Evolutionary conservation across 768 basidiomycete species (phyloP).

Genomic region (Termitomyces sp.): DNA sequence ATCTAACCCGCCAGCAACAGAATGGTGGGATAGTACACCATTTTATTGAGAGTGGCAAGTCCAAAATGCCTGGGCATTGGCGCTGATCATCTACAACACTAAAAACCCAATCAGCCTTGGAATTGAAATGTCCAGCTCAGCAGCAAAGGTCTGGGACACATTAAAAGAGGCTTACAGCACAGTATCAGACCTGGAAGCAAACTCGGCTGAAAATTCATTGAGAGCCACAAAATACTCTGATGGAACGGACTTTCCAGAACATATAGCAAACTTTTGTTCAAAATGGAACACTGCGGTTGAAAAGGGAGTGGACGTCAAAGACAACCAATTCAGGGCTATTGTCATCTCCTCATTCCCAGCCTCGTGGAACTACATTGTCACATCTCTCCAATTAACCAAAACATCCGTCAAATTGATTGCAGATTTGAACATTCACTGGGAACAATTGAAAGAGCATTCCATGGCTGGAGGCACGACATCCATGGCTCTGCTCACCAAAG

Average conservation of each 20-base stretch:
- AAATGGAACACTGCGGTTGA: background rate
- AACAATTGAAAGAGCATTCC: too few species aligned
- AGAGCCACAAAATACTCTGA: background rate
- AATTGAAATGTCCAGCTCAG: too few species aligned
- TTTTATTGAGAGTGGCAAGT: too few species aligned
- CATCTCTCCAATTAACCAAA: background rate
- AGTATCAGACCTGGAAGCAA: background rate
- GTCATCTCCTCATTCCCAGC: background rate
- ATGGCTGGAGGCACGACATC: too few species aligned
- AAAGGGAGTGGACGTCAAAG: background rate
- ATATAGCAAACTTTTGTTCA: background rate
- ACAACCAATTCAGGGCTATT: background rate
- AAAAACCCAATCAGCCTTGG: too few species aligned
- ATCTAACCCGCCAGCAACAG: too few species aligned
- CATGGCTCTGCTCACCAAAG: too few species aligned
- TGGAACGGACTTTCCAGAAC: background rate
- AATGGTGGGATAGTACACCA: too few species aligned
- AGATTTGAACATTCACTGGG: background rate
- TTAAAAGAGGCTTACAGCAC: background rate
- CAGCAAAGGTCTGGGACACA: too few species aligned
- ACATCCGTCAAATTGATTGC: background rate
- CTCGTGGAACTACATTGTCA: background rate
- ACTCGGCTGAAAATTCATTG: background rate
- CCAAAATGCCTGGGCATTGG: too few species aligned
- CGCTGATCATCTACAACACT: too few species aligned